A percentile compares a stretch with the other conserved stretches of the same genome.
Conservation (phyloP, 2,329 filamentous ascomycete species). For the Myriangium duriaei region DNA sequence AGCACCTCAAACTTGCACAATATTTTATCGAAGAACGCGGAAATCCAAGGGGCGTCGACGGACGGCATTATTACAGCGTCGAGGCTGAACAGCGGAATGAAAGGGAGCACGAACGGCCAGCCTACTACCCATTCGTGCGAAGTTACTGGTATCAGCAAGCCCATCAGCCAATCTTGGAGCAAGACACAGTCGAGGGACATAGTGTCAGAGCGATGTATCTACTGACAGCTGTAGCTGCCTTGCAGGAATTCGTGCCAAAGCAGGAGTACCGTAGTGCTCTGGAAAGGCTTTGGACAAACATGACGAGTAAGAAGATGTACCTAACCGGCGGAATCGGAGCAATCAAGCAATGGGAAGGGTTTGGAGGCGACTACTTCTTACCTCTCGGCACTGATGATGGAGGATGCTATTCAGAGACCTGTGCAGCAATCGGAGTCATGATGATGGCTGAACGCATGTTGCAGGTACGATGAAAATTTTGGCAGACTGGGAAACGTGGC, state of each 20-base stretch:
- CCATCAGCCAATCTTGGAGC: constrained; percentile 42
- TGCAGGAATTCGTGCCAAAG: constrained; percentile 31
- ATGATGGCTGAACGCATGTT: constrained; percentile 47
- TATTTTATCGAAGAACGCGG: constrained; percentile 50
- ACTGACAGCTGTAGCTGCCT: constrained; percentile 45
- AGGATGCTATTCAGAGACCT: constrained; percentile 51
- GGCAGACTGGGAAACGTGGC: too few relatives aligned
- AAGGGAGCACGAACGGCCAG: constrained; percentile 33
- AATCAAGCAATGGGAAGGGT: constrained; percentile 47
- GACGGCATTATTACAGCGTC: constrained; percentile 42
- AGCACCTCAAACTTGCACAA: constrained; percentile 35
- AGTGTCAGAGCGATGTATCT: constrained; percentile 50
- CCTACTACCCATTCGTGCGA: constrained; percentile 32
- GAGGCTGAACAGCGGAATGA: constrained; percentile 42
- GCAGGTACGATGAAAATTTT: too few relatives aligned
- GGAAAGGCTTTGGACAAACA: constrained; percentile 44
- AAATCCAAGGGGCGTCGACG: constrained; percentile 37
- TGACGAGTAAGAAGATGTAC: constrained; percentile 51
- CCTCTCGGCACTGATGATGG: constrained; percentile 48
- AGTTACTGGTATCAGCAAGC: constrained; percentile 44
- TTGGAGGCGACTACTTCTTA: constrained; percentile 47
- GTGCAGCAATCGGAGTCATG: constrained; percentile 47
- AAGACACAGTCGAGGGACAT: constrained; percentile 45
- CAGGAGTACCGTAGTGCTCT: constrained; percentile 27
- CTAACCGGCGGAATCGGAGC: constrained; percentile 49